Evolutionary conservation across 306 rosid species (phyloP).

Genomic region (Vigna unguiculata): DNA sequence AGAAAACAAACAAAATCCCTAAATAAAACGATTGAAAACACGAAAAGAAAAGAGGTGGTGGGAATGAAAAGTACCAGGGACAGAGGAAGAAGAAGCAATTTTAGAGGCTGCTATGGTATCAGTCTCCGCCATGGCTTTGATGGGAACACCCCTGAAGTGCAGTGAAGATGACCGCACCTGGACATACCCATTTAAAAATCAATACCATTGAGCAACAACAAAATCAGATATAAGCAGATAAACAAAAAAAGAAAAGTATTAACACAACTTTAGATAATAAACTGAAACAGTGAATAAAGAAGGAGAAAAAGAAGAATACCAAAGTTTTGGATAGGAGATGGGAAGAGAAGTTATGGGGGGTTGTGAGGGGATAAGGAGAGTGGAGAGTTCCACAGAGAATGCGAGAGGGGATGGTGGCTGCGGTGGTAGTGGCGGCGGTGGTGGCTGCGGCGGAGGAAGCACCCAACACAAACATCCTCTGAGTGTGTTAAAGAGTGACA

Average conservation of each 20-base stretch:
- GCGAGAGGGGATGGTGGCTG: constrained; percentile 17
- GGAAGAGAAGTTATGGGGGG: constrained; percentile 20
- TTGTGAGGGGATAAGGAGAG: constrained; percentile 9
- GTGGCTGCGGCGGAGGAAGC: constrained; percentile 40
- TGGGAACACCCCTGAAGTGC: constrained; percentile 45
- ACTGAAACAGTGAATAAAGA: not conserved
- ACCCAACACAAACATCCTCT: constrained; percentile 41
- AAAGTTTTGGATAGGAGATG: constrained; percentile 26
- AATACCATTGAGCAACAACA: not conserved
- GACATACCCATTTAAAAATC: constrained; percentile 36
- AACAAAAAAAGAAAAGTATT: not conserved
- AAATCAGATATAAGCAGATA: not conserved
- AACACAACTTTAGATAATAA: not conserved
- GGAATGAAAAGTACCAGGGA: constrained; percentile 53
- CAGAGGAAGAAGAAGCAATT: constrained; percentile 42
- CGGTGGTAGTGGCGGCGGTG: constrained; percentile 31
- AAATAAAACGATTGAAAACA: not conserved
- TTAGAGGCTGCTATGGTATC: constrained; percentile 45
- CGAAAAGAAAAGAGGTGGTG: not conserved
- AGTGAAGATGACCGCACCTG: constrained; percentile 46
- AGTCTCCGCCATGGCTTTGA: constrained; percentile 72
- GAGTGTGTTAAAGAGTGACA: not conserved
- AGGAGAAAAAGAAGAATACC: constrained; percentile 38
- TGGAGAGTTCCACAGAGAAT: constrained; percentile 37
- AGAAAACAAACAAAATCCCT: not conserved